Evolutionary conservation across 2,329 filamentous ascomycete genomes (phyloP), one percentile per base, ranked within the genome.

Genomic region (Sclerotinia sclerotiorum): DNA sequence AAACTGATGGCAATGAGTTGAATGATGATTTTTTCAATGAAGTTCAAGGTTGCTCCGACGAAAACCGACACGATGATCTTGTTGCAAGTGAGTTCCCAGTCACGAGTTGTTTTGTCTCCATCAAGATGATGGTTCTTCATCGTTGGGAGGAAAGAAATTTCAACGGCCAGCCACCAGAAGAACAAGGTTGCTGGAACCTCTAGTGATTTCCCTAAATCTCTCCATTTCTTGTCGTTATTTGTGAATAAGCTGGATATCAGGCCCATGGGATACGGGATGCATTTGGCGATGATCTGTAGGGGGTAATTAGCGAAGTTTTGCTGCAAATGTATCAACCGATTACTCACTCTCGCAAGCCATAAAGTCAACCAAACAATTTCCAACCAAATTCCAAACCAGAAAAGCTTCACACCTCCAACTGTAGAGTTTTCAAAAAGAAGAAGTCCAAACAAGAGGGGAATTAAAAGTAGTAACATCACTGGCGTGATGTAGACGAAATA

Each of bases 371-470:
- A 98, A 35, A 97, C 85, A 54, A 97, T 92, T 79, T 97, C 92
- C 24, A 97, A 84, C 94, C 94, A 98, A 71, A 97, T 93, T 42
- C 91, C 91, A 76, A 98, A 97, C 94, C 94, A 98, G 69, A 93
- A 82, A 56, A 97, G 81, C 71, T 87, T 77, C 0, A 97, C 93
- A 27, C 90, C 92, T 0, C 93, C 93, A 3, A 90, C 85, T 1
- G 84, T 87, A 1, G 90, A 82, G 61, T 84, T 72, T n/a, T 82
- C 80, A 70, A 84, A 90, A 1, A 85, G 71, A 24, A 91, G 79
- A 1, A 83, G 84, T 7, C 89, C 90, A 29, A 93, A 78, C 7
- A 93, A 80, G 52, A 92, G 78, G 0, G 90, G 90, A 58, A 92
- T 86, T 51, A 92, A 80, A 6, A 93, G 81, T 6, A 93, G 78